Evolutionary conservation across 768 basidiomycete genomes (phyloP), one percentile per base, ranked within the genome.

Genomic region (Rhodosporidiobolus sp.): DNA sequence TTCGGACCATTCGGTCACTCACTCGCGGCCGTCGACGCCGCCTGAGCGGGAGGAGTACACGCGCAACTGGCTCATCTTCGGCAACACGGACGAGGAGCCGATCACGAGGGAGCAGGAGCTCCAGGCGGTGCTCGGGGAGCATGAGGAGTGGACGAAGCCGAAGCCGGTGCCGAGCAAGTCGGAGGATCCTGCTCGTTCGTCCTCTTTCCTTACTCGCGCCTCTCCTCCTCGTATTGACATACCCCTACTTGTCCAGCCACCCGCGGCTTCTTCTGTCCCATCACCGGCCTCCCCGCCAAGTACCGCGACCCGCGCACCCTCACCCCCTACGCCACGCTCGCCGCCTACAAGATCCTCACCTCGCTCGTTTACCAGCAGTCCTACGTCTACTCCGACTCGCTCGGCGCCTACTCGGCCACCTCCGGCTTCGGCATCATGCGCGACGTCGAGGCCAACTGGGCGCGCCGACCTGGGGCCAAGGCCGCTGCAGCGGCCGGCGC

Each of bases 231-330:
- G 7, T 28, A n/a, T 32, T 24, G 60, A 43, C 22, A 32, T 10
- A 24, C 4, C 9, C 16, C 34, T 52, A 17, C 1, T 22, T 48
- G 9, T n/a, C n/a, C 71, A 92, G 91, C 85, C 34, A 88, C 89
- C 24, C 88, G 87, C 0, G 84, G 84, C 26, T 86, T 85, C 65
- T 83, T 80, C 12, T 95, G 94, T 79, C 87, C 86, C 0, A 86
- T 97, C 70, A 94, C 91, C 0, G 94, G 94, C 5, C 84, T 84
- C 54, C 83, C 84, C 8, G 93, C 92, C 0, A 85, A 82, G 56
- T 97, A 97, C 78, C 79, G 86, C 50, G 92, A 96, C 79, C 93
- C 94, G 1, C 83, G 86, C 53, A 89, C 89, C 1, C 87, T 87
- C 17, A 87, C 90, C 11, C 92, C 92, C 0, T 97, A 87, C 80